Percentiles rank a stretch among this genome's conserved stretches.
These are phyloP conservation scores for Podaxis sp. DNA, from an alignment of 768 basidiomycete genomes.

Conservation along the genomic window DNA sequence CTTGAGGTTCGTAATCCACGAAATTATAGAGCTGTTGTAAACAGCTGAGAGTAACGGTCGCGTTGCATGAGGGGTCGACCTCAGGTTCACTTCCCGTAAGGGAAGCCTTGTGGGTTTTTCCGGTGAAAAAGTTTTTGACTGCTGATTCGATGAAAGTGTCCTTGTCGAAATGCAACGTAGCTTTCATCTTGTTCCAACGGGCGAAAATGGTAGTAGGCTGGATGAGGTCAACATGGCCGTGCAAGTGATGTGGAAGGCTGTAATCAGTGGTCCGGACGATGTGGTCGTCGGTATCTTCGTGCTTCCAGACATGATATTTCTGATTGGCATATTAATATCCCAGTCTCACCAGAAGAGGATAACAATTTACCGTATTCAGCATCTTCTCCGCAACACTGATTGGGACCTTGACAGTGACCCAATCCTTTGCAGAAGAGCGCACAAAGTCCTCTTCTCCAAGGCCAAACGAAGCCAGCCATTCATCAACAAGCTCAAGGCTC, in stretches of 20 bases:
- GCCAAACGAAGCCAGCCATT: conserved; percentile 62
- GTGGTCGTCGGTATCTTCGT: conserved; percentile 49
- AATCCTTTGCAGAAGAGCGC: conserved; percentile 68
- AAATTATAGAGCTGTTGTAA: conserved; percentile 57
- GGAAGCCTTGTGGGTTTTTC: conserved; percentile 23
- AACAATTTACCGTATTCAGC: conserved; percentile 59
- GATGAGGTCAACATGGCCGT: conserved; percentile 63
- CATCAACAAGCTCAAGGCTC: conserved; percentile 52
- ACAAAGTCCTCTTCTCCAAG: conserved; percentile 44
- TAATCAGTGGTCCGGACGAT: conserved; percentile 69
- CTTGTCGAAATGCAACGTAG: conserved; percentile 32
- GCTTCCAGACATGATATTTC: conserved; percentile 66
- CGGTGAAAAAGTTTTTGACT: conserved; percentile 13
- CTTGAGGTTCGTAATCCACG: conserved; percentile 42
- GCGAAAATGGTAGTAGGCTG: conserved; percentile 75
- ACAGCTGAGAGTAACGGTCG: conserved; percentile 51
- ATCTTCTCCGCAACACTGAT: conserved; percentile 64
- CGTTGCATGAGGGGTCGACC: conserved; percentile 36
- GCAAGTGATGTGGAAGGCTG: conserved; percentile 59
- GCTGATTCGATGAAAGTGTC: background rate
- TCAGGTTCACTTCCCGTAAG: conserved; percentile 15
- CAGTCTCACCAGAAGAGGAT: background rate
- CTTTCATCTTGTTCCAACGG: conserved; percentile 40
- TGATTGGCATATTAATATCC: conserved; percentile 23
- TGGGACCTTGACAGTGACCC: conserved; percentile 61